These are phyloP conservation scores for Pelargonium australe DNA, from an alignment of 441 rosid species.

Conservation along the genomic window DNA sequence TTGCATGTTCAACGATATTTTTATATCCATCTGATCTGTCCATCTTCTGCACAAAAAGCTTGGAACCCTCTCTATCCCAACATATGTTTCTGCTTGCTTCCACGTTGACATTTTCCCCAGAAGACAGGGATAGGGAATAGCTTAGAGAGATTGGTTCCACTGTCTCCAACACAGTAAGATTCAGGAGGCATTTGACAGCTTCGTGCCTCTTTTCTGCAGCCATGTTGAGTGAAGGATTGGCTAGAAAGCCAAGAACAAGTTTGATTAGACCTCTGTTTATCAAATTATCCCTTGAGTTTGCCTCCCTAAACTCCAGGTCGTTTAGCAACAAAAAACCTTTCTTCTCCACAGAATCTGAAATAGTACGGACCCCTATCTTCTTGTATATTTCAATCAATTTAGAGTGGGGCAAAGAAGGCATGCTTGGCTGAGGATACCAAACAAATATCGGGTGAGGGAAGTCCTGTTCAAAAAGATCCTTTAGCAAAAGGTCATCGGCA, in stretches of 20 bases:
- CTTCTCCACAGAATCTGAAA: conserved; percentile 46
- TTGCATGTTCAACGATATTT: conserved; percentile 43
- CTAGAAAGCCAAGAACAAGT: conserved; percentile 53
- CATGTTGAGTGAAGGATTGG: conserved; percentile 37
- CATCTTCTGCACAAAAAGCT: conserved; percentile 41
- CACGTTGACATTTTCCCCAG: conserved; percentile 28
- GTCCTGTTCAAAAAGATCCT: conserved; percentile 36
- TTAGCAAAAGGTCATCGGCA: conserved; percentile 59
- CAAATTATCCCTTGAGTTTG: conserved; percentile 16
- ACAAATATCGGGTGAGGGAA: conserved; percentile 43
- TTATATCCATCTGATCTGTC: conserved; percentile 30
- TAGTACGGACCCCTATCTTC: conserved; percentile 48
- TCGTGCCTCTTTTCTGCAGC: conserved; percentile 44
- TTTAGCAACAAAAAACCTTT: conserved; percentile 26
- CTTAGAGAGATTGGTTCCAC: conserved; percentile 29
- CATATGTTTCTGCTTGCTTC: conserved; percentile 35
- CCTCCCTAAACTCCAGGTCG: conserved; percentile 22
- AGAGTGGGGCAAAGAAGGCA: conserved; percentile 32
- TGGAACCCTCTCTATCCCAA: conserved; percentile 50
- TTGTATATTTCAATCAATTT: conserved; percentile 42
- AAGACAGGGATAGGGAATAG: conserved; percentile 36
- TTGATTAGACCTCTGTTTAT: conserved; percentile 35
- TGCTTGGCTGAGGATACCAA: conserved; percentile 59
- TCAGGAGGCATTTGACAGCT: conserved; percentile 36
- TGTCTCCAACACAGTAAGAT: conserved; percentile 37